A percentile compares a stretch with the other conserved stretches of the same genome.
phyloP scores from a whole-genome alignment of 2,329 filamentous ascomycete genomes.

The Blastomyces gilchristii region DNA sequence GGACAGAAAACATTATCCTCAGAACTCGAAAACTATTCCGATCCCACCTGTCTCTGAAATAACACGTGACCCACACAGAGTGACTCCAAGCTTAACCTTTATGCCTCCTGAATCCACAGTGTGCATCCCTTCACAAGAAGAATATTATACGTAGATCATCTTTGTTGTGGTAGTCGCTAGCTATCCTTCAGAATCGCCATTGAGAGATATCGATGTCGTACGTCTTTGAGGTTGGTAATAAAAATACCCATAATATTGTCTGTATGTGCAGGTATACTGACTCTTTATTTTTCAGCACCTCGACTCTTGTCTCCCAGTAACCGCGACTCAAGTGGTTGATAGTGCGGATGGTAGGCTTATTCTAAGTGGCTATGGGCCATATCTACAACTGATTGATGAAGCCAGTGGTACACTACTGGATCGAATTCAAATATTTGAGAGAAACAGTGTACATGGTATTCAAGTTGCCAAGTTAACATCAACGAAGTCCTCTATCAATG shows the following conservation, averaged over 20 bases:
- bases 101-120: too few species aligned
- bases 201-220: conserved; percentile 15
- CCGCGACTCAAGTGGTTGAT: conserved; percentile 28
- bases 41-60: too few species aligned
- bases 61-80: too few species aligned
- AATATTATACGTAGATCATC: background rate
- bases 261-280: conserved; percentile 3
- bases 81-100: too few species aligned
- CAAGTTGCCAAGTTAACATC: conserved; percentile 17
- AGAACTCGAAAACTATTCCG: too few species aligned
- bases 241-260: background rate
- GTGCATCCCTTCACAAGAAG: too few species aligned
- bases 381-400: conserved; percentile 27
- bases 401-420: conserved; percentile 22
- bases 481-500: conserved; percentile 14
- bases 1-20: background rate
- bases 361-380: conserved; percentile 32
- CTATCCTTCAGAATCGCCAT: background rate
- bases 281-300: conserved; percentile 23
- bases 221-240: conserved; percentile 12
- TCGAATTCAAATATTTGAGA: conserved; percentile 26
- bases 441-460: conserved; percentile 33
- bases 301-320: conserved; percentile 36
- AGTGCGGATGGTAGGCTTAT: conserved; percentile 23
- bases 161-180: background rate